Evolutionary conservation across 306 rosid species (phyloP), one percentile per base, ranked within the genome.

Genomic region (Inga leiocalycina): DNA sequence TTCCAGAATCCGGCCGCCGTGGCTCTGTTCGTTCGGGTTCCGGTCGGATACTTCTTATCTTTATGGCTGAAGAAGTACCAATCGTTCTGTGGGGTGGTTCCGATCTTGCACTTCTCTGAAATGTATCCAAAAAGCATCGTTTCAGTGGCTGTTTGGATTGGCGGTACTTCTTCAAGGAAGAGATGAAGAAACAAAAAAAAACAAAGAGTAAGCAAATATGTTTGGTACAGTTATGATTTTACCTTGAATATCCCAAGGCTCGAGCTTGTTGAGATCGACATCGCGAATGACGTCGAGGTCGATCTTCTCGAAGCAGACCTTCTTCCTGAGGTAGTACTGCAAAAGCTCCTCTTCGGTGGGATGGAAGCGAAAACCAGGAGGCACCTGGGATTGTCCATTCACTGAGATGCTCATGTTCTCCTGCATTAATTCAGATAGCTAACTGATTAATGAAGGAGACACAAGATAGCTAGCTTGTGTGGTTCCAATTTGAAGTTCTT

Each of bases 161-260:
- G 43, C 8, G 43, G 43, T 39, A 39, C 43, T 39, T 39, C 43
- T 39, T 39, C 43, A 39, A 45, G 0, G 69, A 62, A 62, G 68
- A 61, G 7, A 64, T 12, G 27, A n/a, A 20, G 34, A 22, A 67
- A 52, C 14, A 39, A 65, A 65, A 7, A 19, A 1, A 52, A 32
- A 19, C 0, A 52, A 52, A 17, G 5, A 52, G 59, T 17, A 5
- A 52, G 59, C n/a, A 16, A 15, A 52, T 16, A 52, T 52, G n/a
- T 52, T 16, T 15, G 22, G 20, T 32, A 2, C 39, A 30, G 17
- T 14, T 10, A 57, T 20, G 22, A 10, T 37, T 16, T 41, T 45
- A 96, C 99, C 99, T 96, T 92, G 99, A 10, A 96, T 94, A 68
- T 96, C 99, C 99, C 99, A 96, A 0, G 99, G 99, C 81, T 96